Base-by-base conservation (phyloP, 2,329 filamentous ascomycete genomes). In the Cytospora piceae region DNA sequence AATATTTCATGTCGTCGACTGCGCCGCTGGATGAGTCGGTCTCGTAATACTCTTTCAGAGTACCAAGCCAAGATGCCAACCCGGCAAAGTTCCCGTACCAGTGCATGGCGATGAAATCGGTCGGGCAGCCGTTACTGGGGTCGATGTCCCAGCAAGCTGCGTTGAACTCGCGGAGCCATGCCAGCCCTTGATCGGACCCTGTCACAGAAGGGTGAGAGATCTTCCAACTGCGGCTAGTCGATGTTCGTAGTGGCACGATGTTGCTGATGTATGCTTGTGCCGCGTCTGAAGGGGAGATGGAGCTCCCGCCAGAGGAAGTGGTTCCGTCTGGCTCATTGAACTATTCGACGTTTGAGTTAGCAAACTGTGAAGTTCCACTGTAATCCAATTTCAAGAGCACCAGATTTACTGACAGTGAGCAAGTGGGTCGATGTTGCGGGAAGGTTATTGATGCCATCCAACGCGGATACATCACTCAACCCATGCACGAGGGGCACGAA, bases 271-370 rank as follows among this genome's bases (percentile, higher is more conserved):
- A 80, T 3, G 68, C 71, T 2, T 72, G 68, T 0, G 79, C 79
- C 0, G 79, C 79, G 22, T 79, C 77, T 32, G 76, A 70, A 1
- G 79, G 74, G 0, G 72, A 73, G 55, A 80, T 78, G 11, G 72
- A 67, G 61, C 77, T 79, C 27, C 79, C 79, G 12, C 79, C 79
- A 0, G 77, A 76, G 9, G 73, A 73, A 2, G 73, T 78, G 7
- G 74, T 74, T 0, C 78, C 78, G 61, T 81, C 79, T 1, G 79
- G 79, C 63, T 80, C 79, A 65, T 80, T 80, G 63, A 81, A 81
- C 46, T 49, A 24, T 49, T 24, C 7, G 20, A 49, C 2, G 9
- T 14, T 14, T 49, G 1, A 24, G 4, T 49, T 24, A 49, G 46
- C n/a, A 49, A 22, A 49, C 27, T 24, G 20, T 20, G 2, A 34